Conservation (phyloP, 2,329 filamentous ascomycete species). For the Fulvia fulva region DNA sequence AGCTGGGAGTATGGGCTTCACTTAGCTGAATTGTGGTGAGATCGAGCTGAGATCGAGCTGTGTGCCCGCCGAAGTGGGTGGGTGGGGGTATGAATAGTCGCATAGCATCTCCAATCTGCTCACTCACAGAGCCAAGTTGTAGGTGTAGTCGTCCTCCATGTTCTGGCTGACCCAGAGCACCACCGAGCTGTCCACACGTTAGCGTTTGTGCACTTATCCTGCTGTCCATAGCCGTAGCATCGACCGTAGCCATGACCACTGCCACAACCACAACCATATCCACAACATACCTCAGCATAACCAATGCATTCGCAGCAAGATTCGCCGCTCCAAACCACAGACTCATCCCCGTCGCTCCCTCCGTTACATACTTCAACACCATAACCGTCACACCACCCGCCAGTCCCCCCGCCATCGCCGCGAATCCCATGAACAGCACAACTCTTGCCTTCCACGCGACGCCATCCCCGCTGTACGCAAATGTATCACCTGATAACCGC, state of each 20-base stretch:
- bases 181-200: conserved; percentile 49
- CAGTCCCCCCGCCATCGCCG: conserved; percentile 63
- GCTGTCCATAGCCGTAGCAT: not conserved
- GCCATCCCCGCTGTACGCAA: conserved; percentile 59
- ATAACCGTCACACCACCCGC: conserved; percentile 65
- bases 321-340: conserved; percentile 66
- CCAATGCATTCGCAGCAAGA: conserved; percentile 59
- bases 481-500: conserved; percentile 59
- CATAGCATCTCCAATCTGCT: not conserved
- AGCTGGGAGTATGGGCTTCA: not conserved
- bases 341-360: conserved; percentile 56
- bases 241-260: not conserved
- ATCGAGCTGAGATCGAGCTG: not conserved
- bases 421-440: conserved; percentile 66
- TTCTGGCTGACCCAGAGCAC: conserved; percentile 69
- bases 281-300: conserved; percentile 61
- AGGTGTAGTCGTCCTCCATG: conserved; percentile 70
- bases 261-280: not conserved
- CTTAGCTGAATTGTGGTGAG: not conserved
- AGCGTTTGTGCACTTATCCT: conserved; percentile 14
- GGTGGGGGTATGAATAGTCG: not conserved
- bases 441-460: conserved; percentile 68
- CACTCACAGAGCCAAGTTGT: conserved; percentile 58
- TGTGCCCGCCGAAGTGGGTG: not conserved
- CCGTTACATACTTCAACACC: conserved; percentile 64